Base-by-base conservation (phyloP, 2,329 filamentous ascomycete species). In the Trematosphaeria pertusa region DNA sequence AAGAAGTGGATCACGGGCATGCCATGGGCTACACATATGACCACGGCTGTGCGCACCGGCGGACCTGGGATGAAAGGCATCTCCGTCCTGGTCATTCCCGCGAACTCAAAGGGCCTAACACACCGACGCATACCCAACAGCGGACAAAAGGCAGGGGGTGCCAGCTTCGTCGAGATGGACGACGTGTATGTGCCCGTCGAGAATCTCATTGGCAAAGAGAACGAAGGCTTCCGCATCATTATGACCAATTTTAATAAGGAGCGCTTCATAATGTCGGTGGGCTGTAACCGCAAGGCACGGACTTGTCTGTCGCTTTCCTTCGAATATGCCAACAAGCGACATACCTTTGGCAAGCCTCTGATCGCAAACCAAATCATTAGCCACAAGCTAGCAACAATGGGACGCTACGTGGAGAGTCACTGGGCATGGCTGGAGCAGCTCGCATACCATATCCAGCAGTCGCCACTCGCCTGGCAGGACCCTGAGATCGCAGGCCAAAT, bases 1-100 rank as follows among this genome's bases (percentile, higher is more conserved):
- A 87, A 88, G 74, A 86, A 86, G 64, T 86, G 84, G 83, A 87
- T 88, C 54, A 87, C 85, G 1, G 83, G 83, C 36, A 81, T 76
- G 11, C 78, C 82, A 1, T 84, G 78, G 75, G 81, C 84, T 10
- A 78, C 83, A 37, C 83, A 84, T 62, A 80, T 81, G 65, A 85
- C 84, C 0, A 82, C 84, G 10, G 85, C 84, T 2, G 83, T 85
- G 4, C 75, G 83, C 5, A 86, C 83, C 1, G 81, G 82, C 4
- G 79, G 76, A 0, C 66, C 76, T 0, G 83, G 83, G 9, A 74
- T 74, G 41, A 58, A 59, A 2, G 83, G 83, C 3, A 75, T 86
- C 21, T 83, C 81, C 0, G 73, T 85, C 1, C 67, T 87, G 1
- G 79, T 86, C 3, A 82, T 86, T 18, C 77, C 82, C 0, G 70